Conservation (phyloP, 768 basidiomycete species). For the Gymnopilus junonius region DNA sequence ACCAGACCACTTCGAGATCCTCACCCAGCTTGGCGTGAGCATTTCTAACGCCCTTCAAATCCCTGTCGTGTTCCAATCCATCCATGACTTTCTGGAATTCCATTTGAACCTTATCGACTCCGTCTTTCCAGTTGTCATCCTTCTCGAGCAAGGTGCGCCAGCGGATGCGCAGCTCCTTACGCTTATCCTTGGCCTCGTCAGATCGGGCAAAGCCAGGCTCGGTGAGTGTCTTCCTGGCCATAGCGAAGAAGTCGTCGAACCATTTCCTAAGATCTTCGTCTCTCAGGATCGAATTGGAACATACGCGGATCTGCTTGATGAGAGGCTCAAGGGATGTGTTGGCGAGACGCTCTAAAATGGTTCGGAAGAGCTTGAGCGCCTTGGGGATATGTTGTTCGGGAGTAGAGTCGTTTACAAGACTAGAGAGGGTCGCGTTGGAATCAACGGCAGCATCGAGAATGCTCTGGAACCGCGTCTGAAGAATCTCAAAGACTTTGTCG, state of each 20-base stretch:
- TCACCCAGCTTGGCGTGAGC: slow-evolving; percentile 52
- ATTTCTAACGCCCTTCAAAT: slow-evolving; percentile 47
- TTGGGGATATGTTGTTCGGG: slow-evolving; percentile 63
- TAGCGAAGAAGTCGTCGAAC: slow-evolving; percentile 57
- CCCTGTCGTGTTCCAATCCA: slow-evolving; percentile 52
- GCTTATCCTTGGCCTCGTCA: slow-evolving; percentile 46
- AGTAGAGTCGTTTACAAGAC: slow-evolving; percentile 67
- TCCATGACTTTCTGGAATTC: slow-evolving; percentile 50
- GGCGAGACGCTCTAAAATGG: slow-evolving; percentile 55
- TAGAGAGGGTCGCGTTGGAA: slow-evolving; percentile 51
- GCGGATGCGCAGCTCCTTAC: slow-evolving; percentile 48
- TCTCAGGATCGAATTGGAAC: slow-evolving; percentile 51
- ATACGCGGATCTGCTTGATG: slow-evolving; percentile 42
- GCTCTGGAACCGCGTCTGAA: slow-evolving; percentile 60
- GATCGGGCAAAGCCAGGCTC: slow-evolving; percentile 57
- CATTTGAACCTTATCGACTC: slow-evolving; percentile 47
- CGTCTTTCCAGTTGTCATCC: slow-evolving; percentile 57
- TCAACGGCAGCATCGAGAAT: slow-evolving; percentile 53
- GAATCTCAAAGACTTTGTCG: slow-evolving; percentile 57
- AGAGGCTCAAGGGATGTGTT: slow-evolving; percentile 55
- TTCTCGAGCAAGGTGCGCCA: slow-evolving; percentile 56
- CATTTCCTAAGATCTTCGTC: slow-evolving; percentile 58
- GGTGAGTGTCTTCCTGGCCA: slow-evolving; percentile 49
- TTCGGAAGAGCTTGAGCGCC: slow-evolving; percentile 52
- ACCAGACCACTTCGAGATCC: slow-evolving; percentile 48